A percentile compares a stretch with the other conserved stretches of the same genome.
Conservation (phyloP, 2,329 filamentous ascomycete genomes). For the Aureobasidium melanogenum region DNA sequence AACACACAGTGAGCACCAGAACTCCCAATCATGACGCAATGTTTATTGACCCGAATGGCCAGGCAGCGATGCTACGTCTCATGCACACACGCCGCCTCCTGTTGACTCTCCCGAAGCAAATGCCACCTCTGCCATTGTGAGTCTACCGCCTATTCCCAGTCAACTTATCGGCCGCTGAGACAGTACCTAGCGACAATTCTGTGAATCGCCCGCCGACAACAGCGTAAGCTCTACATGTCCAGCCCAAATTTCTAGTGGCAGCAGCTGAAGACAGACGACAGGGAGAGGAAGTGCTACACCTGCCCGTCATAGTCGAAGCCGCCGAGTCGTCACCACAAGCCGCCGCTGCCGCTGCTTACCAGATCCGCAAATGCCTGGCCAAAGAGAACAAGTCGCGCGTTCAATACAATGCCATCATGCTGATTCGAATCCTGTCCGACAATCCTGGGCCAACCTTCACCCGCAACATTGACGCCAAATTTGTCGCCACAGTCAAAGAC, state of each 20-base stretch:
- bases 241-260: slow-evolving; percentile 6
- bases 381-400: slow-evolving; percentile 54
- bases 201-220: slow-evolving; percentile 59
- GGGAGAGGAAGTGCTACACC: slow-evolving; percentile 84
- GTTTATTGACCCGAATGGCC: slow-evolving; percentile 15
- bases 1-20: slow-evolving; percentile 19
- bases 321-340: slow-evolving; percentile 87
- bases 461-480: slow-evolving; percentile 79
- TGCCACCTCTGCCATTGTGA: slow-evolving; percentile 57
- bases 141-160: no score
- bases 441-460: slow-evolving; percentile 89
- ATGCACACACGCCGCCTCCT: slow-evolving; percentile 18
- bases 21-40: slow-evolving; percentile 10
- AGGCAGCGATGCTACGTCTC: slow-evolving; percentile 20
- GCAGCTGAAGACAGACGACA: slow-evolving; percentile 28
- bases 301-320: slow-evolving; percentile 87
- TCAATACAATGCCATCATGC: slow-evolving; percentile 96
- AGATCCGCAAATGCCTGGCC: slow-evolving; percentile 76
- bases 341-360: slow-evolving; percentile 68
- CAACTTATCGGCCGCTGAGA: not conserved
- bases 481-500: slow-evolving; percentile 66
- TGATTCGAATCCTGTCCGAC: slow-evolving; percentile 82
- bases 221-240: slow-evolving; percentile 32
- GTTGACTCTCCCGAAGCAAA: slow-evolving; percentile 59
- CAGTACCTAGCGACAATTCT: slow-evolving; percentile 53